These are phyloP conservation scores for Diplodia intermedia DNA, from an alignment of 2,329 filamentous ascomycete species.

Conservation along the genomic window DNA sequence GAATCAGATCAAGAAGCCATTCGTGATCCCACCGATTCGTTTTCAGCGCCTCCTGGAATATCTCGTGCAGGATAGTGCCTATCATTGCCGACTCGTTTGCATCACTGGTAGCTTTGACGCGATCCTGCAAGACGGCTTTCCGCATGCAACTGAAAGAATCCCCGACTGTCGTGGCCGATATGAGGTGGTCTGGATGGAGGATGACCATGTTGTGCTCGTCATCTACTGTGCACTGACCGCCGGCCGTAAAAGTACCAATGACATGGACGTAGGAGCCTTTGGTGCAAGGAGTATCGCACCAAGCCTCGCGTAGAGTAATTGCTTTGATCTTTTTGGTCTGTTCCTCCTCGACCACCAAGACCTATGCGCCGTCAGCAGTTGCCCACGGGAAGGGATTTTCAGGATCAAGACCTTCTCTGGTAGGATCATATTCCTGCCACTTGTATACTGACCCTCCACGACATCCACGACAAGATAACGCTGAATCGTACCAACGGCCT, in stretches of 20 bases:
- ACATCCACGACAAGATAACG: constrained; percentile 83
- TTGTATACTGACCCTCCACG: constrained; percentile 71
- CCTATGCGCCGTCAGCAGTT: constrained; percentile 57
- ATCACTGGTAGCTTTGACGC: constrained; percentile 88
- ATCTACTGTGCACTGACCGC: constrained; percentile 80
- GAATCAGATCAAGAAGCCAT: constrained; percentile 72
- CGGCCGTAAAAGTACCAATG: constrained; percentile 75
- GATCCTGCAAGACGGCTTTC: constrained; percentile 90
- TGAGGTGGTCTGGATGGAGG: constrained; percentile 90
- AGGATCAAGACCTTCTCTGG: constrained; percentile 70
- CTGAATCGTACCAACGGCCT: constrained; percentile 75
- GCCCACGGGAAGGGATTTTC: constrained; percentile 18
- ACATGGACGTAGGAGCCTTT: constrained; percentile 83
- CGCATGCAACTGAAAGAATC: constrained; percentile 93
- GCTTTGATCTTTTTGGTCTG: constrained; percentile 69
- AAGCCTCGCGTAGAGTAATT: constrained; percentile 82
- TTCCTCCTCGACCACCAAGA: constrained; percentile 83
- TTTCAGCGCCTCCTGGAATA: constrained; percentile 89
- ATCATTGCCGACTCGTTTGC: constrained; percentile 84
- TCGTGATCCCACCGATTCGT: constrained; percentile 78
- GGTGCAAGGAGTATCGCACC: constrained; percentile 80
- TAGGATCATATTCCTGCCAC: constrained; percentile 64
- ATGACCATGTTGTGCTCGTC: constrained; percentile 85
- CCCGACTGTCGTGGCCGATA: constrained; percentile 94
- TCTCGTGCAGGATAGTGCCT: constrained; percentile 90